phyloP scores from a whole-genome alignment of 306 rosid species.

The Fragaria iinumae region DNA sequence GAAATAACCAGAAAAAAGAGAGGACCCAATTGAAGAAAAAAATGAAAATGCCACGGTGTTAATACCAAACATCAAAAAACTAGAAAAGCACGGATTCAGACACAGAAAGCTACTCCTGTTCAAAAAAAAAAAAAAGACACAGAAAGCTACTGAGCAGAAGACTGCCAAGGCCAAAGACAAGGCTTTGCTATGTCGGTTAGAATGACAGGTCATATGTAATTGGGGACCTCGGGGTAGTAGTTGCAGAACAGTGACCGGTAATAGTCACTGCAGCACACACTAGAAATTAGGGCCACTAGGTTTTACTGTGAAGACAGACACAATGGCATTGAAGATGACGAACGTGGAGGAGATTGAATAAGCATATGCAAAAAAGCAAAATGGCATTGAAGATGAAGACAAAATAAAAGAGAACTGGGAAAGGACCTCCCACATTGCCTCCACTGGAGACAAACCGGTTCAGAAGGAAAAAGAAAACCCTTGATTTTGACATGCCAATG shows the following conservation, averaged over 20 bases:
- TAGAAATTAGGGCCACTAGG: slow-evolving; percentile 25
- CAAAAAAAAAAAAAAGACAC: not conserved
- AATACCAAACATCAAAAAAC: too few relatives aligned
- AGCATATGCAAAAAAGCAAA: slow-evolving; percentile 34
- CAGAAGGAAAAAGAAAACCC: slow-evolving; percentile 23
- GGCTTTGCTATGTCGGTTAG: slow-evolving; percentile 5
- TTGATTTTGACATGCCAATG: slow-evolving; percentile 56
- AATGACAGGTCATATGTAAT: slow-evolving; percentile 35
- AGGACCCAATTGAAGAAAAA: not conserved
- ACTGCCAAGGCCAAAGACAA: slow-evolving; percentile 14
- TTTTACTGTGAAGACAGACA: slow-evolving; percentile 42
- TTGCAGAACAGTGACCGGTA: not conserved
- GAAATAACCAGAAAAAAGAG: not conserved
- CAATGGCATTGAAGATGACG: slow-evolving; percentile 9
- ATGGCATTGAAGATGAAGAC: slow-evolving; percentile 45
- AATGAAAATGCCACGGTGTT: not conserved
- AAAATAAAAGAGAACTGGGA: slow-evolving; percentile 26
- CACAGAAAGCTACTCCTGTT: not conserved
- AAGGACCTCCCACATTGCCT: slow-evolving; percentile 34
- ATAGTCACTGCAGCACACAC: slow-evolving; percentile 3
- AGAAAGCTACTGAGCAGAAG: not conserved
- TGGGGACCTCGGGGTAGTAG: slow-evolving; percentile 10
- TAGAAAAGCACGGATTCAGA: not conserved
- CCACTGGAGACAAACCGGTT: slow-evolving; percentile 43
- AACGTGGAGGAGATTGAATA: slow-evolving; percentile 21